Evolutionary conservation across 139 green algal genomes (phyloP).

Genomic region (Micractinium sp.): DNA sequence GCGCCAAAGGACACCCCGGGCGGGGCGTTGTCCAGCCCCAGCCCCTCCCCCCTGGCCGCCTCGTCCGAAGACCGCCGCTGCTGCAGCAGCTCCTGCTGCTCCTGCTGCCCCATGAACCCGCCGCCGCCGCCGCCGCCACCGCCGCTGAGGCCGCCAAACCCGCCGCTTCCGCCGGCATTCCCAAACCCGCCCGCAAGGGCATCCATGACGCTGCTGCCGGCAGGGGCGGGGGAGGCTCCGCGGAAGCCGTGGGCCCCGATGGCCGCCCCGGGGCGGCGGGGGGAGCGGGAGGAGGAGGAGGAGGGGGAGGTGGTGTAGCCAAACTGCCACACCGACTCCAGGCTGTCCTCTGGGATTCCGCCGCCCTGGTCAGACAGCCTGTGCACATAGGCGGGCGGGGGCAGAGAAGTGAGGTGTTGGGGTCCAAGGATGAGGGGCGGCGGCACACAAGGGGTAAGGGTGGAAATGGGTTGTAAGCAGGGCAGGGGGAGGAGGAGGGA

Average conservation of each 20-base stretch:
- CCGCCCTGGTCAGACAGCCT: conserved; percentile 83
- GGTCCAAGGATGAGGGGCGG: too few relatives aligned
- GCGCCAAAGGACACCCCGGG: conserved; percentile 20
- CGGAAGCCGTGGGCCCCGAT: neutral
- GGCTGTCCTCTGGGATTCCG: conserved; percentile 65
- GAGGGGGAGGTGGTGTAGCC: conserved; percentile 65
- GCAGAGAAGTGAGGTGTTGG: too few relatives aligned
- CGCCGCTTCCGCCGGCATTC: neutral
- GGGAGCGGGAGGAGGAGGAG: neutral
- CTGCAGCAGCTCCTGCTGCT: too few relatives aligned
- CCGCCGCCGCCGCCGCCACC: neutral
- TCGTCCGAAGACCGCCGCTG: too few relatives aligned
- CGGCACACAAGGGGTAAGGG: neutral
- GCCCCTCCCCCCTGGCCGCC: neutral
- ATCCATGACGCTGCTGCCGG: neutral
- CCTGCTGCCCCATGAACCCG: neutral
- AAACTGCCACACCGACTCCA: conserved; percentile 74
- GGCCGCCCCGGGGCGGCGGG: neutral
- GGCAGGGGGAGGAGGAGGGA: neutral
- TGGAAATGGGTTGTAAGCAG: neutral
- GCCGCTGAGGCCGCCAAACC: neutral
- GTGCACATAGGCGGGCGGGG: conserved; percentile 14
- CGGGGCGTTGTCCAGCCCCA: conserved; percentile 32
- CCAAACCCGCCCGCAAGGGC: neutral
- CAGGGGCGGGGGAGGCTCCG: neutral